A percentile compares a stretch with the other conserved stretches of the same genome.
phyloP scores from a whole-genome alignment of 2,329 filamentous ascomycete genomes.

The Trichoderma brevicompactum region DNA sequence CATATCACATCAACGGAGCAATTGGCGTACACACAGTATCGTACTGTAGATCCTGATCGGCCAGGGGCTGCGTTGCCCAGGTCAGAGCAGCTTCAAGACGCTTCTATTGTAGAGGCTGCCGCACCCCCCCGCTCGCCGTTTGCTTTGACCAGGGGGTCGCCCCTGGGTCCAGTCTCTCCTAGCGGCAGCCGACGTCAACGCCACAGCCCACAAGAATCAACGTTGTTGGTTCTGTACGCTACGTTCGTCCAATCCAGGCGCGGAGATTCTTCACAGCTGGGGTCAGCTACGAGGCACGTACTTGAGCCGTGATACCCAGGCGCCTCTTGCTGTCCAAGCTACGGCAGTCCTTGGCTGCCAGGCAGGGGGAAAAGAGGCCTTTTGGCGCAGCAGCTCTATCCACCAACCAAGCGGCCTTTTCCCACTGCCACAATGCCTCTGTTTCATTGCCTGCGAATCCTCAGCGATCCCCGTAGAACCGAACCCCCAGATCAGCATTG shows the following conservation, averaged over 20 bases:
- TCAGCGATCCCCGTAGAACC: background rate
- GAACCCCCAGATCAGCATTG: background rate
- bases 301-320: constrained; percentile 15
- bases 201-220: constrained; percentile 25
- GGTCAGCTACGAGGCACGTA: background rate
- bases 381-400: constrained; percentile 16
- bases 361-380: constrained; percentile 9
- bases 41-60: background rate
- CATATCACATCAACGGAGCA: background rate
- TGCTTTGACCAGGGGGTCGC: constrained; percentile 7
- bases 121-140: constrained; percentile 19
- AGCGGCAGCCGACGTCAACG: constrained; percentile 26
- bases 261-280: constrained; percentile 9
- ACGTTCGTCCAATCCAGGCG: constrained; percentile 20
- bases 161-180: constrained; percentile 6
- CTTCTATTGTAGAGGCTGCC: background rate
- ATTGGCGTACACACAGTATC: too few relatives aligned
- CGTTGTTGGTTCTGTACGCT: constrained; percentile 12
- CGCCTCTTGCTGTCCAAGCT: constrained; percentile 9
- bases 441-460: background rate
- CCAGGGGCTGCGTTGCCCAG: background rate
- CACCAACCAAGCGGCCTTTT: constrained; percentile 1
- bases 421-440: constrained; percentile 21
- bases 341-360: background rate
- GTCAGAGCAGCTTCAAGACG: background rate